A percentile compares a stretch with the other conserved stretches of the same genome.
Evolutionary conservation across 164 flowering plant genomes (phyloP).

Genomic region (Magnolia officinalis): DNA sequence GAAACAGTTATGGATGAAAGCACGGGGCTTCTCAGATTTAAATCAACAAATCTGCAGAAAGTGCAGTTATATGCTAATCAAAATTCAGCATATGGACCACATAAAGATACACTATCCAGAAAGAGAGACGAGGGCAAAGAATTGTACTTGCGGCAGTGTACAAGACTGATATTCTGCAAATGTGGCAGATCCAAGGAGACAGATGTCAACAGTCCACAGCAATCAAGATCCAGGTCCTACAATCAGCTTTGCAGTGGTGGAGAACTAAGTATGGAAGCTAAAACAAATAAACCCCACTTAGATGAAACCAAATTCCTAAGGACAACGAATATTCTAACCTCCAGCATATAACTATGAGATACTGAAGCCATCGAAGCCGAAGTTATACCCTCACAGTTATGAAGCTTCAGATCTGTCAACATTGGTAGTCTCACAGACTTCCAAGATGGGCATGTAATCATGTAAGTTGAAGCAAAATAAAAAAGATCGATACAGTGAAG

Average conservation of each 20-base stretch:
- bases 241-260: background rate
- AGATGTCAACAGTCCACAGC: conserved; percentile 75
- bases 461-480: conserved; percentile 8
- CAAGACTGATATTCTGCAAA: conserved; percentile 62
- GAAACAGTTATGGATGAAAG: conserved; percentile 80
- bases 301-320: background rate
- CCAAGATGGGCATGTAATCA: conserved; percentile 1
- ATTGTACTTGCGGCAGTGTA: conserved; percentile 87
- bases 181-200: conserved; percentile 75
- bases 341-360: conserved; percentile 54
- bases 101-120: background rate
- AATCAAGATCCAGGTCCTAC: conserved; percentile 86
- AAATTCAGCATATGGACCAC: background rate
- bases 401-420: conserved; percentile 84
- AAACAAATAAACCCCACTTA: background rate
- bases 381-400: conserved; percentile 88
- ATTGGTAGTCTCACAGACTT: conserved; percentile 76
- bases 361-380: conserved; percentile 91
- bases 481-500: background rate
- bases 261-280: background rate
- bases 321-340: conserved; percentile 44
- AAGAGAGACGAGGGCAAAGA: background rate
- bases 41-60: conserved; percentile 66
- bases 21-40: conserved; percentile 52
- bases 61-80: background rate